Percentiles rank a stretch among this genome's conserved stretches.
phyloP scores from a whole-genome alignment of 768 basidiomycete species.

The Agaricus subrufescens region DNA sequence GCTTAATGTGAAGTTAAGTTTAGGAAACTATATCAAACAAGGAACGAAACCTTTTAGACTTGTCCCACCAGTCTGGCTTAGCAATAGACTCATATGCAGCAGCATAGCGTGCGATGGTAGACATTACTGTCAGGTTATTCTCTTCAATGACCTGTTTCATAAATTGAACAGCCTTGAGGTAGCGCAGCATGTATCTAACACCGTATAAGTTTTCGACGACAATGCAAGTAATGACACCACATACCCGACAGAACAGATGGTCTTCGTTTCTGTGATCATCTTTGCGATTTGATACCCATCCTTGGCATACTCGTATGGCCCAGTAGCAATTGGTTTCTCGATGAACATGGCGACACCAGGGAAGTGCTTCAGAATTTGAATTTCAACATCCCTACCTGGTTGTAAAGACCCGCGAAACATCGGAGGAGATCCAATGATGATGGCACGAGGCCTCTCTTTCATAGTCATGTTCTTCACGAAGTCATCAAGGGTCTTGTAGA shows the following conservation, averaged over 20 bases:
- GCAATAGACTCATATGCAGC: slow-evolving; percentile 78
- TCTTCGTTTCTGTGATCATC: slow-evolving; percentile 60
- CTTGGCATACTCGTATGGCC: slow-evolving; percentile 60
- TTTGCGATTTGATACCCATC: slow-evolving; percentile 71
- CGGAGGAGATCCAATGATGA: slow-evolving; percentile 90
- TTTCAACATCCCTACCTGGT: slow-evolving; percentile 79
- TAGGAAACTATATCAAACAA: slow-evolving; percentile 6
- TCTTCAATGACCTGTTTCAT: slow-evolving; percentile 96
- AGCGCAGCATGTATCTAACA: slow-evolving; percentile 85
- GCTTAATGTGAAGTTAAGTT: slow-evolving; percentile 28
- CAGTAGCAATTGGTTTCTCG: slow-evolving; percentile 91
- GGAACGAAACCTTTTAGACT: slow-evolving; percentile 60
- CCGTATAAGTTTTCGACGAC: slow-evolving; percentile 1
- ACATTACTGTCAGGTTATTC: slow-evolving; percentile 93
- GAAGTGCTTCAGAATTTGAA: slow-evolving; percentile 83
- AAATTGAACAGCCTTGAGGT: slow-evolving; percentile 89
- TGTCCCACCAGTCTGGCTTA: slow-evolving; percentile 93
- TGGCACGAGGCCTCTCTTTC: slow-evolving; percentile 67
- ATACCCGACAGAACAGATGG: slow-evolving; percentile 87
- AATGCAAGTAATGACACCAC: slow-evolving; percentile 15
- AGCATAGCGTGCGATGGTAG: slow-evolving; percentile 92
- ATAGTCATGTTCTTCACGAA: slow-evolving; percentile 68
- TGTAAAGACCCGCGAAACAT: slow-evolving; percentile 82
- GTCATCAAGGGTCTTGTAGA: slow-evolving; percentile 82
- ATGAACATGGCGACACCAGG: slow-evolving; percentile 87